These are phyloP conservation scores for Cryphonectria nitschkei DNA, from an alignment of 2,329 filamentous ascomycete species.

Conservation along the genomic window DNA sequence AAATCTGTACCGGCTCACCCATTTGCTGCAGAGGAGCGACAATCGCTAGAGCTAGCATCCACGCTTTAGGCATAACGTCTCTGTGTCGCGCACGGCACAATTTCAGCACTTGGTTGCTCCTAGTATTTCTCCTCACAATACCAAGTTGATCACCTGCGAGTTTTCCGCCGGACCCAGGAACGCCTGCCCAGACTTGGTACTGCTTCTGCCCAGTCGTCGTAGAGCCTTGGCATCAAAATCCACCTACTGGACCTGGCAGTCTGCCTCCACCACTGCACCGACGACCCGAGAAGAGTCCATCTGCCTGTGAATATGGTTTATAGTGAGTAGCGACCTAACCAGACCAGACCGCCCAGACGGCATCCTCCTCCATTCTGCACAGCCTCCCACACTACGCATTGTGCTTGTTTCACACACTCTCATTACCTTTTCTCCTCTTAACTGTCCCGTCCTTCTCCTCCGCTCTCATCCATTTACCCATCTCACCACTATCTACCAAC, in stretches of 20 bases:
- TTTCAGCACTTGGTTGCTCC: neutral
- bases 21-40: neutral
- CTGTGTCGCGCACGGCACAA: slow-evolving; percentile 5
- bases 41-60: neutral
- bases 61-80: slow-evolving; percentile 14
- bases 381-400: slow-evolving; percentile 1
- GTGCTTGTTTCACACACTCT: neutral
- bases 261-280: neutral
- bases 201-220: slow-evolving; percentile 13
- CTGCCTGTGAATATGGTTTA: slow-evolving; percentile 26
- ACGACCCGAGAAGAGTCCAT: neutral
- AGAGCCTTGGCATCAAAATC: slow-evolving; percentile 21
- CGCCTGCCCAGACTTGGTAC: neutral
- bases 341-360: neutral
- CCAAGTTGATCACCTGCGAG: neutral
- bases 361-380: slow-evolving; percentile 8
- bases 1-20: neutral
- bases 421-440: neutral
- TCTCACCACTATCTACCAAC: neutral
- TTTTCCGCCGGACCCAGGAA: neutral
- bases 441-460: neutral
- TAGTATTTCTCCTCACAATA: neutral
- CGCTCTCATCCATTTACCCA: neutral
- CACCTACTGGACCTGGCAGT: slow-evolving; percentile 11
- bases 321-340: slow-evolving; percentile 16